Evolutionary conservation across 495 filamentous ascomycete genomes (phyloP).

Genomic region (Aspergillus funiculosus): DNA sequence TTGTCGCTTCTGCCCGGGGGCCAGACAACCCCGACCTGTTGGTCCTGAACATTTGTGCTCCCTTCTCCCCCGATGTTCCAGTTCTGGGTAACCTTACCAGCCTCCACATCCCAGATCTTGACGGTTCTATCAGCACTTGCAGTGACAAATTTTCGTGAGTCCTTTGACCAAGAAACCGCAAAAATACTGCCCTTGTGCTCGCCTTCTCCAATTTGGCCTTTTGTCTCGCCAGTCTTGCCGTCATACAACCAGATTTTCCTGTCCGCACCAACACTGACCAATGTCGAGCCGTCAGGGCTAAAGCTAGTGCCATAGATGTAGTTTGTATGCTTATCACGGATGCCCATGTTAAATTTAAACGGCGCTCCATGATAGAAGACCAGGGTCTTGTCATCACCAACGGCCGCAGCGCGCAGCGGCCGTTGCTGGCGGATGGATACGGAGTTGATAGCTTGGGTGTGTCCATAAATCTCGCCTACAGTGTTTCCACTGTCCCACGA

Average conservation of each 20-base stretch:
- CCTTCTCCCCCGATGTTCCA: constrained; percentile 88
- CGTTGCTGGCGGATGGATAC: constrained; percentile 86
- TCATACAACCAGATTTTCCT: constrained; percentile 88
- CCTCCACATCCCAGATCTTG: constrained; percentile 63
- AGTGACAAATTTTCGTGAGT: constrained; percentile 85
- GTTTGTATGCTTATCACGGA: constrained; percentile 74
- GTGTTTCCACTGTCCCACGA: constrained; percentile 93
- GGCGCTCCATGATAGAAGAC: constrained; percentile 92
- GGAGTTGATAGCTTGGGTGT: constrained; percentile 82
- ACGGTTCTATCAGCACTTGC: constrained; percentile 92
- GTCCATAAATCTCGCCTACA: constrained; percentile 87
- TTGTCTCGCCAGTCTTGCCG: constrained; percentile 84
- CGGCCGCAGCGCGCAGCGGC: constrained; percentile 84
- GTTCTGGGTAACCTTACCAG: constrained; percentile 65
- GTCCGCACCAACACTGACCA: constrained; percentile 89
- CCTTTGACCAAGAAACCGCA: constrained; percentile 79
- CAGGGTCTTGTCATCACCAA: constrained; percentile 77
- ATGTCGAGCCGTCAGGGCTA: constrained; percentile 75
- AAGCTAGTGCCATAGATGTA: constrained; percentile 87
- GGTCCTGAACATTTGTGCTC: constrained; percentile 64
- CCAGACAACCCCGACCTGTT: constrained; percentile 95
- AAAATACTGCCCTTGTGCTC: constrained; percentile 91
- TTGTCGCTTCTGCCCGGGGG: constrained; percentile 76
- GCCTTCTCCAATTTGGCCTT: constrained; percentile 69
- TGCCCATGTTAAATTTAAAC: constrained; percentile 81